These are phyloP conservation scores for Pestalotiopsis sp. DNA, from an alignment of 2,329 filamentous ascomycete genomes.

Conservation along the genomic window DNA sequence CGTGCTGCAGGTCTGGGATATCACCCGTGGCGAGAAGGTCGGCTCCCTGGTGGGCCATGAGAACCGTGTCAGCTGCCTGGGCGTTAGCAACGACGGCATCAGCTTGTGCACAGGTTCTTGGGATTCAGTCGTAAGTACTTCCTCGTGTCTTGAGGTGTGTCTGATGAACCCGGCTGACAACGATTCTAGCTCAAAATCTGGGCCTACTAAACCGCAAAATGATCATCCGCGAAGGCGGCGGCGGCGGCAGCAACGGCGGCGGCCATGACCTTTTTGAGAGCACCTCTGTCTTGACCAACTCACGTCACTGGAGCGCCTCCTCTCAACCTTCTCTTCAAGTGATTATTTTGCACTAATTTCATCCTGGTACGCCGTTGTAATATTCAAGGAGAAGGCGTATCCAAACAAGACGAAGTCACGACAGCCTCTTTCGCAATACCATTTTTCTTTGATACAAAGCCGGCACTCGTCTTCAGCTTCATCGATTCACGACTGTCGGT, in stretches of 20 bases:
- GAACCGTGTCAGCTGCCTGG: constrained; percentile 97
- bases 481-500: constrained; percentile 24
- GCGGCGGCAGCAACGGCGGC: constrained; percentile 12
- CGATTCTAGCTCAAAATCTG: constrained; percentile 76
- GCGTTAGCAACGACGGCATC: constrained; percentile 98
- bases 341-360: constrained; percentile 40
- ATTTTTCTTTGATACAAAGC: constrained; percentile 29
- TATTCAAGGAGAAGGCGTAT: constrained; percentile 42
- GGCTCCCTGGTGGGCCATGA: constrained; percentile 96
- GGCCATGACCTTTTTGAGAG: constrained; percentile 11
- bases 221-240: neutral
- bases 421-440: constrained; percentile 41
- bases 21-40: constrained; percentile 94
- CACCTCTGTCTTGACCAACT: constrained; percentile 12
- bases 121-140: constrained; percentile 87
- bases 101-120: constrained; percentile 99
- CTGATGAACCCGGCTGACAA: constrained; percentile 54
- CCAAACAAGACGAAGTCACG: constrained; percentile 48
- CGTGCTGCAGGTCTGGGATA: constrained; percentile 83
- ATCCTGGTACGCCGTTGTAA: constrained; percentile 41
- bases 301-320: constrained; percentile 14
- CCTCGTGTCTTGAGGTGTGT: no score
- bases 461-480: constrained; percentile 26
- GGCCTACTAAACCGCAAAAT: constrained; percentile 64
- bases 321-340: constrained; percentile 18